Evolutionary conservation across 2,329 filamentous ascomycete genomes (phyloP).

Genomic region (Teratosphaeria nubilosa): DNA sequence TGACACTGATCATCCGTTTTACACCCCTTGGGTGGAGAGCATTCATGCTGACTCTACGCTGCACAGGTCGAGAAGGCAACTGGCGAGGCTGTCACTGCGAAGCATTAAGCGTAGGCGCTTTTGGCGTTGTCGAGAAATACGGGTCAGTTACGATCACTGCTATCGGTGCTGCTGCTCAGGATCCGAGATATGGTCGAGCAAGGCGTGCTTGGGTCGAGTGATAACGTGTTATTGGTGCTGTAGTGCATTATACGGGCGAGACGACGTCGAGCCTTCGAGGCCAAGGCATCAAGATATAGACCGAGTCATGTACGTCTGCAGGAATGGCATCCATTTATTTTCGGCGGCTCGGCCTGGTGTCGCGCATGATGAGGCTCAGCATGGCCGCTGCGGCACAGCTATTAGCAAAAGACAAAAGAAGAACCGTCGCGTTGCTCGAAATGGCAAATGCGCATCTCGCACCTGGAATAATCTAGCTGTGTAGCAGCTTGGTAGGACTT

Average conservation of each 20-base stretch:
- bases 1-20: background rate
- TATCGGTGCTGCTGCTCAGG: background rate
- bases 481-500: background rate
- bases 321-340: background rate
- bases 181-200: background rate
- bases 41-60: background rate
- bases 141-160: background rate
- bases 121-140: background rate
- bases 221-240: background rate
- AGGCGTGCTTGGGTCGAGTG: background rate
- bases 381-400: no score
- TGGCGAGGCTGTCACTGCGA: constrained; percentile 53
- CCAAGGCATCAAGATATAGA: background rate
- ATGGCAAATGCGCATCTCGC: background rate
- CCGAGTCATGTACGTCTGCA: background rate
- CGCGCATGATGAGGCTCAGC: no score
- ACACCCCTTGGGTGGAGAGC: background rate
- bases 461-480: background rate
- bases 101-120: constrained; percentile 41
- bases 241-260: background rate
- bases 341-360: no score
- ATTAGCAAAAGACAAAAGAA: background rate
- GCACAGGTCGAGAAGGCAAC: constrained; percentile 36
- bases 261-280: background rate
- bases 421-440: background rate